Conservation (phyloP, 352 stramenopile species). For the Phytophthora palmivora region DNA sequence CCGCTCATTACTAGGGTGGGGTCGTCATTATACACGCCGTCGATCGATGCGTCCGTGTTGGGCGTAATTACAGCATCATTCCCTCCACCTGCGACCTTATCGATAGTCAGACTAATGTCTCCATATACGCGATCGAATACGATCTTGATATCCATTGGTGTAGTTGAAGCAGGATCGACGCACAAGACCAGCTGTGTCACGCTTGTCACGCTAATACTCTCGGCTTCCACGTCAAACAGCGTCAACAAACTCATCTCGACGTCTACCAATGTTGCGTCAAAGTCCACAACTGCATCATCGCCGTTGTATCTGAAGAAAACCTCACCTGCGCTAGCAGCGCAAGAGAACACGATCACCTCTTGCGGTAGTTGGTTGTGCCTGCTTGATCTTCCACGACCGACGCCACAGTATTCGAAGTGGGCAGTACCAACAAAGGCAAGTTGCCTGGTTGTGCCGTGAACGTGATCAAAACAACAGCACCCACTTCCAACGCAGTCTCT, state of each 20-base stretch:
- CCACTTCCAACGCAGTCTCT: slow-evolving; percentile 29
- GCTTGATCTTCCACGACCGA: slow-evolving; percentile 36
- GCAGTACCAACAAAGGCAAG: slow-evolving; percentile 44
- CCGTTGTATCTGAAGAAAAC: slow-evolving; percentile 47
- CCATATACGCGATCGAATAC: slow-evolving; percentile 73
- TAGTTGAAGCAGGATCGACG: slow-evolving; percentile 7
- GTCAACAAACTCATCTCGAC: slow-evolving; percentile 51
- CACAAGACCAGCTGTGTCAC: slow-evolving; percentile 51
- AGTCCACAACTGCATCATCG: slow-evolving; percentile 28
- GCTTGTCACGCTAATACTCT: slow-evolving; percentile 66
- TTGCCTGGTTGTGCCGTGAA: slow-evolving; percentile 63
- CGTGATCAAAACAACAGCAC: slow-evolving; percentile 49
- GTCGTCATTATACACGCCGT: slow-evolving; percentile 65
- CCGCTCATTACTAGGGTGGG: slow-evolving; percentile 67
- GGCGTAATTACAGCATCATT: slow-evolving; percentile 14
- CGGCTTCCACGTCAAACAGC: slow-evolving; percentile 59
- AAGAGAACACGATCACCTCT: slow-evolving; percentile 68
- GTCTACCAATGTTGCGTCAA: slow-evolving; percentile 33
- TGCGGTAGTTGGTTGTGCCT: slow-evolving; percentile 68
- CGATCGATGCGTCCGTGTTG: slow-evolving; percentile 48
- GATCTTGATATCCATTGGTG: slow-evolving; percentile 51
- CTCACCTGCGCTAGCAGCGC: slow-evolving; percentile 35
- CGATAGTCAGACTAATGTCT: slow-evolving; percentile 45
- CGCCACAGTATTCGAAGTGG: slow-evolving; percentile 15
- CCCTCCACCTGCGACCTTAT: slow-evolving; percentile 14